phyloP scores from a whole-genome alignment of 306 rosid genomes.

The Sicyos edulis region DNA sequence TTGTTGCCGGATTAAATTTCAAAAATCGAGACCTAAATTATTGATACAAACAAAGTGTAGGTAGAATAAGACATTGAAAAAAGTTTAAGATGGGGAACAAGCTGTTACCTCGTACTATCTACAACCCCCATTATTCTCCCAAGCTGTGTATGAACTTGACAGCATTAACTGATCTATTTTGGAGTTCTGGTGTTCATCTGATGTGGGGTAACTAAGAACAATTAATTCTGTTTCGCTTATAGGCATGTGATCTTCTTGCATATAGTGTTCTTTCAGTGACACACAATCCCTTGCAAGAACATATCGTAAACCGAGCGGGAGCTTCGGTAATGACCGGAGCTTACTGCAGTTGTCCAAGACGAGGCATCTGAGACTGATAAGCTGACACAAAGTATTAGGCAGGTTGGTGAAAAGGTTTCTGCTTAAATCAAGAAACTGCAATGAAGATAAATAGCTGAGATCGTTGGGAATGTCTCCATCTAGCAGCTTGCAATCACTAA shows the following conservation, averaged over 20 bases:
- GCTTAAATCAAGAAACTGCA: conserved; percentile 22
- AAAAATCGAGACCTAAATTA: no score
- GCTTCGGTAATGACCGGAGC: conserved; percentile 22
- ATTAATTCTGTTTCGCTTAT: neutral
- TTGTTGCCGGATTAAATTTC: no score
- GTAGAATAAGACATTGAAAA: no score
- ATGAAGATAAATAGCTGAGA: conserved; percentile 19
- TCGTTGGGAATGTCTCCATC: conserved; percentile 24
- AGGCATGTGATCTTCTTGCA: neutral
- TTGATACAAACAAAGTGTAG: no score
- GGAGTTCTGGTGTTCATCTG: neutral
- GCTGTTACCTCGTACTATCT: neutral
- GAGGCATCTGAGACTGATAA: conserved; percentile 17
- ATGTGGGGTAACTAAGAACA: neutral
- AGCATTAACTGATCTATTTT: neutral
- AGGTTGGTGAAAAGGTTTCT: conserved; percentile 19
- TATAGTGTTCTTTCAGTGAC: neutral
- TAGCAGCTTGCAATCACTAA: conserved; percentile 22
- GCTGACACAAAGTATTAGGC: conserved; percentile 17
- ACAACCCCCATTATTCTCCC: neutral
- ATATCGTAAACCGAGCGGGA: neutral
- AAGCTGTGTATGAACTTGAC: neutral
- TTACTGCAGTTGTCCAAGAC: conserved; percentile 8
- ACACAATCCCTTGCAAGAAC: conserved; percentile 18
- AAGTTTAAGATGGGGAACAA: no score